phyloP scores from a whole-genome alignment of 1,284 basidiomycete species.

The Ceratobasidium sp. region DNA sequence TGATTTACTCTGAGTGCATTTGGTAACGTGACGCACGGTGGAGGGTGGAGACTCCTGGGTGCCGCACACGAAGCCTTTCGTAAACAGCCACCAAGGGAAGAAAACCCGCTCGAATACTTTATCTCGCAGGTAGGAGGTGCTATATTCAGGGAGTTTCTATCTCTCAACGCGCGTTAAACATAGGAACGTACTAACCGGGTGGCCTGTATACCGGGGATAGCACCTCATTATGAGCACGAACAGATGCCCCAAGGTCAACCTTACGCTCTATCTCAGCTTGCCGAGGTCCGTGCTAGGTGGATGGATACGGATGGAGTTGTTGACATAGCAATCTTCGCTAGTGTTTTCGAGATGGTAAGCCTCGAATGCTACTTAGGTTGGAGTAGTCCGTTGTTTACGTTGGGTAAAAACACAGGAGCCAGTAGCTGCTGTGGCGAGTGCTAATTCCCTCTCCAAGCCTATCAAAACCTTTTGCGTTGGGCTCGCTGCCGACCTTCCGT shows the following conservation, averaged over 20 bases:
- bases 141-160: no score
- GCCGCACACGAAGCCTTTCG: neutral
- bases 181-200: conserved; percentile 13
- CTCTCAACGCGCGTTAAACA: no score
- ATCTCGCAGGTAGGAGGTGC: neutral
- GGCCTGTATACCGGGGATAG: conserved; percentile 5
- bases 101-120: neutral
- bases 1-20: neutral
- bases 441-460: conserved; percentile 2
- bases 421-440: neutral
- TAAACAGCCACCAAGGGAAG: neutral
- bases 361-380: no score
- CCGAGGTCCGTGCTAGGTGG: neutral
- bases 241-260: conserved; percentile 13
- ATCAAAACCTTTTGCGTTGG: neutral
- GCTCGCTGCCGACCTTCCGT: neutral
- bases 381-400: neutral
- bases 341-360: conserved; percentile 12
- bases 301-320: neutral
- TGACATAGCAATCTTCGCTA: neutral
- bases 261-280: neutral
- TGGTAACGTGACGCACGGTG: conserved; percentile 10
- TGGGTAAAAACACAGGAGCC: neutral
- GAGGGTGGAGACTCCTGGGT: neutral
- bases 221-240: conserved; percentile 21